These are phyloP conservation scores for Phytopythium delawarense DNA, from an alignment of 352 stramenopile species.

Conservation along the genomic window DNA sequence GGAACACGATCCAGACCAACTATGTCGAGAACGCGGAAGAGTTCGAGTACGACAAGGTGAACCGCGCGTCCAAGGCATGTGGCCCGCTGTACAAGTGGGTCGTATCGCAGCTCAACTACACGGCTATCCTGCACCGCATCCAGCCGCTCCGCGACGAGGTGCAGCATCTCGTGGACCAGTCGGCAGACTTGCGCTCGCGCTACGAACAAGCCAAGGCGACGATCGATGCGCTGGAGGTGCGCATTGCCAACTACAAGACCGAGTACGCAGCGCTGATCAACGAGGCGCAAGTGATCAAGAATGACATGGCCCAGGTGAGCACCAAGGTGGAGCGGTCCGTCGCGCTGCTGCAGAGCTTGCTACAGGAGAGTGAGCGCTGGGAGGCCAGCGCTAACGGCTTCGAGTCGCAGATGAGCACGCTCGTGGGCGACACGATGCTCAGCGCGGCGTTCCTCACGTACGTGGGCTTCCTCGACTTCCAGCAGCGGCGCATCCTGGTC, in stretches of 20 bases:
- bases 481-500: conserved; percentile 92
- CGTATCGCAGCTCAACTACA: conserved; percentile 98
- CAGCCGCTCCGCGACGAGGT: conserved; percentile 98
- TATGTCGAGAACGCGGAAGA: conserved; percentile 93
- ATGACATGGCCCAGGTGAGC: conserved; percentile 97
- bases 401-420: conserved; percentile 93
- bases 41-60: conserved; percentile 91
- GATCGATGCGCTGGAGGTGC: conserved; percentile 92
- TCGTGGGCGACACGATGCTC: conserved; percentile 97
- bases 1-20: conserved; percentile 93
- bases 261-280: conserved; percentile 98
- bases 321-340: conserved; percentile 97
- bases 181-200: conserved; percentile 87
- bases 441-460: conserved; percentile 98
- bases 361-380: conserved; percentile 98
- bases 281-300: conserved; percentile 97
- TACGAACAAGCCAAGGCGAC: conserved; percentile 93
- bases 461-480: conserved; percentile 98
- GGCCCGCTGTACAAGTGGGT: conserved; percentile 99
- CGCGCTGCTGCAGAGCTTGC: conserved; percentile 96
- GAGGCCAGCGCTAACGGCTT: conserved; percentile 96
- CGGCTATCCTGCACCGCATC: conserved; percentile 97
- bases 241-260: conserved; percentile 97
- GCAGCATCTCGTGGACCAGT: conserved; percentile 94
- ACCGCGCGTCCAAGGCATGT: conserved; percentile 94